Conservation (phyloP, 1,284 basidiomycete genomes). For the Ustilago bromivora region DNA sequence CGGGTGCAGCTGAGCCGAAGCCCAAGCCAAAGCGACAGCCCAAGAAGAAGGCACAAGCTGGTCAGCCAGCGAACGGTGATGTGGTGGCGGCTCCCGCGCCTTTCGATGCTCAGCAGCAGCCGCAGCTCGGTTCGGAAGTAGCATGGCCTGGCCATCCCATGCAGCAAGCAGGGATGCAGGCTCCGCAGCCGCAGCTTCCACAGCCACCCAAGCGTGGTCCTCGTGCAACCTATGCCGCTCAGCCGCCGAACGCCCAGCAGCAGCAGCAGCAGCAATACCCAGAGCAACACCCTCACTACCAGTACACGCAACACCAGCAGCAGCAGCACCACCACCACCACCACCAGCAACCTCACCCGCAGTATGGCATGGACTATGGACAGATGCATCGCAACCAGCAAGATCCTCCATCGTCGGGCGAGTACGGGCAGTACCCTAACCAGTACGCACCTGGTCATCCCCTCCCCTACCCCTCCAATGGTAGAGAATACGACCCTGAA, state of each 20-base stretch:
- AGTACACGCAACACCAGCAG: slow-evolving; percentile 12
- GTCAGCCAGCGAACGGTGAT: slow-evolving; percentile 8
- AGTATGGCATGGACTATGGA: slow-evolving; percentile 3
- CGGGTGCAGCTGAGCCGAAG: slow-evolving; percentile 12
- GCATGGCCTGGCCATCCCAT: slow-evolving; percentile 22
- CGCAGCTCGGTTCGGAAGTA: background rate
- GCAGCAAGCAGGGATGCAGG: slow-evolving; percentile 8
- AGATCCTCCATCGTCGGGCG: background rate
- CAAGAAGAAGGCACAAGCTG: slow-evolving; percentile 28
- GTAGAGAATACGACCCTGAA: slow-evolving; percentile 10
- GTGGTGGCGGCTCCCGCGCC: background rate
- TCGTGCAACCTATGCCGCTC: slow-evolving; percentile 34
- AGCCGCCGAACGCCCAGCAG: slow-evolving; percentile 17
- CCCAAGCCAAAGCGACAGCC: slow-evolving; percentile 27
- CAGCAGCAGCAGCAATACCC: slow-evolving; percentile 13
- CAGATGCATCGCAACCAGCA: slow-evolving; percentile 19
- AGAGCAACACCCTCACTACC: slow-evolving; percentile 1
- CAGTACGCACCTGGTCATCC: slow-evolving; percentile 1
- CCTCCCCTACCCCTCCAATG: background rate
- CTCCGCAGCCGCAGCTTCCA: slow-evolving; percentile 11
- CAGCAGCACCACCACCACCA: slow-evolving; percentile 11
- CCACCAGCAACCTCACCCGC: slow-evolving; percentile 7
- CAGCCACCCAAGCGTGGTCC: slow-evolving; percentile 30
- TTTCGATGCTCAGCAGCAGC: slow-evolving; percentile 8
- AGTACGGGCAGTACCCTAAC: background rate